Percentiles rank a stretch among this genome's conserved stretches.
Evolutionary conservation across 176 grass and related monocot species (phyloP).

Genomic region (Aegilops sharonensis): DNA sequence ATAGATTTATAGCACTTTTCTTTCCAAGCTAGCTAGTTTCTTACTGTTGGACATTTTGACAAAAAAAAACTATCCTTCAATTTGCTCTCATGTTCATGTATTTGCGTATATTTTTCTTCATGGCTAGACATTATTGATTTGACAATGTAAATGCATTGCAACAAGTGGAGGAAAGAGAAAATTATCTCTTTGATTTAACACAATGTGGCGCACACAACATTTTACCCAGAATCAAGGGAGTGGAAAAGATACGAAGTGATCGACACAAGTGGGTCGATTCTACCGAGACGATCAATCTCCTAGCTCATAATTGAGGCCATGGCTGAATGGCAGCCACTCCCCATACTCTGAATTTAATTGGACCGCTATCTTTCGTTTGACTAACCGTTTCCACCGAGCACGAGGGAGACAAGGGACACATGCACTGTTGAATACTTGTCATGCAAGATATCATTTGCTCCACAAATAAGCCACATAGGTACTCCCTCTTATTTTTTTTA

Average conservation of each 20-base stretch:
- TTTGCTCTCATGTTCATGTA: too few relatives aligned
- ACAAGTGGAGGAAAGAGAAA: too few relatives aligned
- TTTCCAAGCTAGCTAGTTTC: too few relatives aligned
- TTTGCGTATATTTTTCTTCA: too few relatives aligned
- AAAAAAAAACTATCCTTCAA: too few relatives aligned
- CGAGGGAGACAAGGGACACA: conserved; percentile 43
- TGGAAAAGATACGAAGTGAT: neutral
- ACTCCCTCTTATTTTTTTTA: neutral
- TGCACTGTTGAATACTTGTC: conserved; percentile 40
- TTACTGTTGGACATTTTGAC: too few relatives aligned
- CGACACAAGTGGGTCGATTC: neutral
- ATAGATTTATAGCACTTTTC: too few relatives aligned
- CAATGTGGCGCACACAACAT: too few relatives aligned
- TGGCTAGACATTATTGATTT: too few relatives aligned
- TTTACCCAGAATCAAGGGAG: neutral
- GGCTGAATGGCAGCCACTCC: neutral
- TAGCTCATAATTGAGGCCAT: neutral
- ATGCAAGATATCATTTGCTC: conserved; percentile 41
- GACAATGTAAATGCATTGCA: too few relatives aligned
- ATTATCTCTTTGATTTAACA: too few relatives aligned
- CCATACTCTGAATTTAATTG: conserved; percentile 13
- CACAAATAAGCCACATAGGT: conserved; percentile 21
- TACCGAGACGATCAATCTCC: neutral
- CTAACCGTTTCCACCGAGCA: conserved; percentile 33
- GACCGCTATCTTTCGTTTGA: conserved; percentile 32